Base-by-base conservation (phyloP, 2,329 filamentous ascomycete genomes). In the Botrytis byssoidea region DNA sequence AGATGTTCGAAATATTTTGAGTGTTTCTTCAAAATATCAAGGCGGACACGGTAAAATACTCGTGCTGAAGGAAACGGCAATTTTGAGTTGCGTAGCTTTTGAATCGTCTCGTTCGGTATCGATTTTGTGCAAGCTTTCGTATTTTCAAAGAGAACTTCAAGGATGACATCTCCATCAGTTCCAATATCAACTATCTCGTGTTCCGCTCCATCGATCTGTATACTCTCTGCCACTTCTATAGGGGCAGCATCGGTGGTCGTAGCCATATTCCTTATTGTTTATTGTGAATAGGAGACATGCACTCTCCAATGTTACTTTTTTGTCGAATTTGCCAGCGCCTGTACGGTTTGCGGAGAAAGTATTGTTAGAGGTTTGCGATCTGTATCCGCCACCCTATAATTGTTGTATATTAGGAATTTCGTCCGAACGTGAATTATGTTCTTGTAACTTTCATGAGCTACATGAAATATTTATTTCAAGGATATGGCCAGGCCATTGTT, bases 1-100 rank as follows among this genome's bases (percentile, higher is more conserved):
- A 94, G 85, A 73, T 88, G 89, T 72, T 85, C 86, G 80, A 94
- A 94, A 81, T 93, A 94, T 73, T 87, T 88, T 8, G 92, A 94
- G 75, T 88, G 85, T 75, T 84, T 84, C 81, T 86, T 88, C 48
- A 94, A 84, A 0, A 83, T 83, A 20, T 83, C 83, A 1, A 90
- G 83, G 69, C 86, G 85, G 61, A 92, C 91, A 40, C 91, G 86
- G 79, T 91, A 94, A 51, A 81, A 74, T 2, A 79, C 77, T 73
- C 79, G 73, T 14, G 77, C 75, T 18, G 77, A 79, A 8, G 79
- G 77, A 35, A 78, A 75, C 9, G 76, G 73, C 9, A 74, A 35
- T 66, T 80, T 80, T 42, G 77, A 77, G 22, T 70, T 74, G 42
- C 73, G 74, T 29, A 79, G 60, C 82, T 83, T 69, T 83, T 84